Conservation (phyloP, 2,329 filamentous ascomycete genomes). For the Fusarium hostae region DNA sequence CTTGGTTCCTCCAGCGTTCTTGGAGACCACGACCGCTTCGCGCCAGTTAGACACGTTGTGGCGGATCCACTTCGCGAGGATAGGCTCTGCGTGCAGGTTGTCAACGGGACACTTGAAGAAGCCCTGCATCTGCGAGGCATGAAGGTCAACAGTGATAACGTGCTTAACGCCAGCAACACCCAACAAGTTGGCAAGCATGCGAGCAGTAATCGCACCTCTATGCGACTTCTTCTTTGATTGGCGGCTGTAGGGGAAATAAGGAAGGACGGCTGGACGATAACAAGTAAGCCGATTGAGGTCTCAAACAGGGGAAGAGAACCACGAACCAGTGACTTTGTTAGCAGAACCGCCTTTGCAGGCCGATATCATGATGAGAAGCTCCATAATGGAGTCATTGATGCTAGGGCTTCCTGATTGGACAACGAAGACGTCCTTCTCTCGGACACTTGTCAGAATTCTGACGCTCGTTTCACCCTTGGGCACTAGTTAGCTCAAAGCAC, state of each 20-base stretch:
- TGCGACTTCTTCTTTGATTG: conserved; percentile 99
- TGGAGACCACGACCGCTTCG: conserved; percentile 95
- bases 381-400: conserved; percentile 99
- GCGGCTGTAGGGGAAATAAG: conserved; percentile 98
- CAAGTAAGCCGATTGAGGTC: conserved; percentile 30
- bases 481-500: conserved; percentile 35
- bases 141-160: conserved; percentile 96
- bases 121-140: conserved; percentile 98
- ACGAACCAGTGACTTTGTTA: conserved; percentile 92
- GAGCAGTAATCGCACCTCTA: conserved; percentile 92
- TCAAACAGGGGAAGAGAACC: conserved; percentile 21
- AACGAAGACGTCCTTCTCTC: conserved; percentile 99
- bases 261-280: conserved; percentile 74
- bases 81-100: conserved; percentile 94
- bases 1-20: conserved; percentile 97
- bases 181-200: conserved; percentile 96
- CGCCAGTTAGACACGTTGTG: conserved; percentile 88
- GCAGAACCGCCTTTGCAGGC: conserved; percentile 98
- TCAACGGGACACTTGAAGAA: conserved; percentile 99
- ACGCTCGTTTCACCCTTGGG: conserved; percentile 75
- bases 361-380: conserved; percentile 98
- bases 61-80: conserved; percentile 95
- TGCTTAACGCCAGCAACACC: conserved; percentile 95
- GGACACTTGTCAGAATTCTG: conserved; percentile 78
- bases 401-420: conserved; percentile 95